Conservation (phyloP, 1,139 yeast species). For the Candida smagusa region DNA sequence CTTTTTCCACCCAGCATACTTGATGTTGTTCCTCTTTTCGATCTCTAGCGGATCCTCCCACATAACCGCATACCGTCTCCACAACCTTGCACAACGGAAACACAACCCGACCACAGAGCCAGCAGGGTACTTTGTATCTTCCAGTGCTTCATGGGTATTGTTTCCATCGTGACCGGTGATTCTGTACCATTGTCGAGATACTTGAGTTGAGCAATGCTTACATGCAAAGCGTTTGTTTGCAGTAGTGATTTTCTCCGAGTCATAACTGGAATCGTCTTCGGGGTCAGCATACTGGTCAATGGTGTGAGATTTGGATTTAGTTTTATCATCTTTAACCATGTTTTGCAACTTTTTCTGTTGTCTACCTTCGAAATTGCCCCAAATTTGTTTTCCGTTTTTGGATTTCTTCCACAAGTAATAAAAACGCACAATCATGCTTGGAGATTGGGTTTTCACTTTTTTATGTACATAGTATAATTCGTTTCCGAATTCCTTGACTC, state of each 20-base stretch:
- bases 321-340: slow-evolving; percentile 29
- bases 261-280: slow-evolving; percentile 72
- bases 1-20: slow-evolving; percentile 52
- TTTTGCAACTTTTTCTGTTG: slow-evolving; percentile 50
- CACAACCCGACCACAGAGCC: slow-evolving; percentile 59
- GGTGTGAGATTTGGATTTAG: slow-evolving; percentile 10
- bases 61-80: slow-evolving; percentile 87
- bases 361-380: slow-evolving; percentile 84
- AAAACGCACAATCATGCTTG: slow-evolving; percentile 76
- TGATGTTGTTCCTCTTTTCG: slow-evolving; percentile 39
- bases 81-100: slow-evolving; percentile 78
- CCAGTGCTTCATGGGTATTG: slow-evolving; percentile 9
- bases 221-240: slow-evolving; percentile 47
- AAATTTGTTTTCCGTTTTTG: slow-evolving; percentile 63
- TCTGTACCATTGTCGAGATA: slow-evolving; percentile 64
- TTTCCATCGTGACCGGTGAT: slow-evolving; percentile 60
- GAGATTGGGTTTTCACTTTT: slow-evolving; percentile 65
- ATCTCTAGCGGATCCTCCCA: slow-evolving; percentile 85
- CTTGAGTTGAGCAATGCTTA: slow-evolving; percentile 58
- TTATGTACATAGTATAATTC: slow-evolving; percentile 73
- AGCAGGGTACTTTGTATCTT: slow-evolving; percentile 20
- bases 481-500: slow-evolving; percentile 71
- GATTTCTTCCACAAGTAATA: slow-evolving; percentile 94
- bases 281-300: slow-evolving; percentile 52
- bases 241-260: slow-evolving; percentile 41